Evolutionary conservation across 768 basidiomycete genomes (phyloP), one percentile per base, ranked within the genome.

Genomic region (Gelatoporia subvermispora): DNA sequence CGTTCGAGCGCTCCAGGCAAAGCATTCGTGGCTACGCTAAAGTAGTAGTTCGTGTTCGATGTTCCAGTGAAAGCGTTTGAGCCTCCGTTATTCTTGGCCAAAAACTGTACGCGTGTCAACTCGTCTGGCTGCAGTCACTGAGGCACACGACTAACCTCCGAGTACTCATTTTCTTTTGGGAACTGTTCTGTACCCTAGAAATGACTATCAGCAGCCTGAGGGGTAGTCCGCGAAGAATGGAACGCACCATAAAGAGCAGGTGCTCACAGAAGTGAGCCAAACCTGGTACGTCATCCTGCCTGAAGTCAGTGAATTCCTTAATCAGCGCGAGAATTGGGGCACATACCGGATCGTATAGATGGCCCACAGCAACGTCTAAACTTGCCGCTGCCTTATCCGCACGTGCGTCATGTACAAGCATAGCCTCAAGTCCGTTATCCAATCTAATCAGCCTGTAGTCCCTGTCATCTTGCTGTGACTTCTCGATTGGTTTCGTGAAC

Each of bases 251-350:
- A 68, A 99, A 99, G 52, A 96, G 68, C 42, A 99, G 64, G 66
- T 99, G 95, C 65, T 99, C 95, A 69, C 93, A 94, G 62, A 94
- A 94, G 66, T 95, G 92, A 41, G 93, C 93, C 38, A 94, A 75
- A 10, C 93, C 93, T 9, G 89, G 93, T 78, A 93, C 87, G 62
- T 95, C 92, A 63, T 78, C 82, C 82, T 89, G n/a, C 25, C 4
- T 28, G 41, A 25, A 17, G 16, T 43, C 16, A 35, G 7, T 8
- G 41, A 7, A 38, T n/a, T 16, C 8, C 20, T 38, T 16, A 8
- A 38, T 38, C n/a, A 16, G 7, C 20, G 7, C 37, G n/a, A 38
- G 16, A 38, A 22, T 25, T 20, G n/a, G 8, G 24, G 3, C 41
- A 36, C 22, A 34, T 62, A 91, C 91, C 15, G 96, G 96, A 67